These are phyloP conservation scores for Rhodotorula sp. DNA, from an alignment of 1,284 basidiomycete species.

Conservation along the genomic window DNA sequence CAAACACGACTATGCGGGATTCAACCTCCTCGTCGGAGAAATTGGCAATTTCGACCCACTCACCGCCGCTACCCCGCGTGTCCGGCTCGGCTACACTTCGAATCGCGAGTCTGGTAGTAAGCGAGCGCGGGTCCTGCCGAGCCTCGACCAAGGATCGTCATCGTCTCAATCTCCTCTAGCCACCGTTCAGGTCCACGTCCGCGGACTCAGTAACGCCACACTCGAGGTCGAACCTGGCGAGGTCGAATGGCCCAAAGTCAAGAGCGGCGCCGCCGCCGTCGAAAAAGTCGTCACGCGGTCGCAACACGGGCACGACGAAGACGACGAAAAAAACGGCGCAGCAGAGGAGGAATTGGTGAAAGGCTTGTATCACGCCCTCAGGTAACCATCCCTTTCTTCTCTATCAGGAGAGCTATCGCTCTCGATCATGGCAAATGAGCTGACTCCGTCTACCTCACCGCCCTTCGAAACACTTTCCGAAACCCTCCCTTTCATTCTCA, in stretches of 20 bases:
- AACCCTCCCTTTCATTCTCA: neutral
- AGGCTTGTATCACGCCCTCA: constrained; percentile 32
- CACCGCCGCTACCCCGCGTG: neutral
- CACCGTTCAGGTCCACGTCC: neutral
- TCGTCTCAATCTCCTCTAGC: neutral
- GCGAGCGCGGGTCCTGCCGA: constrained; percentile 14
- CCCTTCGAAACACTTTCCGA: neutral
- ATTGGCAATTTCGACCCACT: neutral
- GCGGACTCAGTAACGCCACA: constrained; percentile 36
- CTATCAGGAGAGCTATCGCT: neutral
- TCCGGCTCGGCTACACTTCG: constrained; percentile 37
- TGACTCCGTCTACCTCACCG: neutral
- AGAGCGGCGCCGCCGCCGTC: constrained; percentile 32
- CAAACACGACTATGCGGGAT: constrained; percentile 40
- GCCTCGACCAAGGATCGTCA: neutral
- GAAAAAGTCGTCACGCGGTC: neutral
- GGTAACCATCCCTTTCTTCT: constrained; percentile 11
- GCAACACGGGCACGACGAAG: neutral
- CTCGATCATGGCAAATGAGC: neutral
- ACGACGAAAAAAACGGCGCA: too few relatives aligned
- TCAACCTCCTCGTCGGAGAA: constrained; percentile 41
- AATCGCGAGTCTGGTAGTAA: constrained; percentile 32
- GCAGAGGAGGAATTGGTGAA: constrained; percentile 21
- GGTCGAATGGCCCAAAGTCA: constrained; percentile 42
- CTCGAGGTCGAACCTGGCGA: constrained; percentile 31